phyloP scores from a whole-genome alignment of 1,284 basidiomycete genomes.

The Microbotryomycetes sp. region DNA sequence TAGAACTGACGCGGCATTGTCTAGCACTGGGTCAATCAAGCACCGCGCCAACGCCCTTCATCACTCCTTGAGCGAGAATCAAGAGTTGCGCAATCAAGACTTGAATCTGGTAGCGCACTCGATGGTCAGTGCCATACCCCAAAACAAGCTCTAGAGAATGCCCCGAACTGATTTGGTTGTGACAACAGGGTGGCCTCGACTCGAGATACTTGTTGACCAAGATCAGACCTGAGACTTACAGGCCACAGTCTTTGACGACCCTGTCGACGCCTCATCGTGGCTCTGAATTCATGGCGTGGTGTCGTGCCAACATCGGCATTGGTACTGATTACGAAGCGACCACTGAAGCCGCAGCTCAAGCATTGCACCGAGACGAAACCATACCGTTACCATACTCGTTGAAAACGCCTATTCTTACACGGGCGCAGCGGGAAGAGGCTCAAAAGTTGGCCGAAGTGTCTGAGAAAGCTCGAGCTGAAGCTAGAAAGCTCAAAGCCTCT shows the following conservation, averaged over 20 bases:
- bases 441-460: conserved; percentile 14
- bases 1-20: background rate
- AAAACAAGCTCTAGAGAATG: background rate
- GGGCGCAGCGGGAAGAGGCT: conserved; percentile 15
- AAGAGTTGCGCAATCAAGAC: conserved; percentile 55
- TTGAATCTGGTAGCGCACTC: conserved; percentile 94
- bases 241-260: conserved; percentile 78
- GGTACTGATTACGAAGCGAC: conserved; percentile 48
- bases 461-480: conserved; percentile 9
- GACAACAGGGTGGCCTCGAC: conserved; percentile 72
- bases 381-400: conserved; percentile 47
- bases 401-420: conserved; percentile 46
- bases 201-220: conserved; percentile 84
- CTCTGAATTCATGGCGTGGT: conserved; percentile 99
- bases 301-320: conserved; percentile 80
- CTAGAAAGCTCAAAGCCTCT: conserved; percentile 16
- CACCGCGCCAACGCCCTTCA: conserved; percentile 76
- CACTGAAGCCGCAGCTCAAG: conserved; percentile 35
- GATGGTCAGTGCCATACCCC: conserved; percentile 55
- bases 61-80: conserved; percentile 61
- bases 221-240: conserved; percentile 74
- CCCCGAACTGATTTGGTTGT: background rate
- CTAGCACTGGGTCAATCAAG: conserved; percentile 82
- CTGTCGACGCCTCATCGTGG: conserved; percentile 92
- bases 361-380: conserved; percentile 36